Base-by-base conservation (phyloP, 169 alveolate genomes). In the Besnoitia besnoiti region DNA sequence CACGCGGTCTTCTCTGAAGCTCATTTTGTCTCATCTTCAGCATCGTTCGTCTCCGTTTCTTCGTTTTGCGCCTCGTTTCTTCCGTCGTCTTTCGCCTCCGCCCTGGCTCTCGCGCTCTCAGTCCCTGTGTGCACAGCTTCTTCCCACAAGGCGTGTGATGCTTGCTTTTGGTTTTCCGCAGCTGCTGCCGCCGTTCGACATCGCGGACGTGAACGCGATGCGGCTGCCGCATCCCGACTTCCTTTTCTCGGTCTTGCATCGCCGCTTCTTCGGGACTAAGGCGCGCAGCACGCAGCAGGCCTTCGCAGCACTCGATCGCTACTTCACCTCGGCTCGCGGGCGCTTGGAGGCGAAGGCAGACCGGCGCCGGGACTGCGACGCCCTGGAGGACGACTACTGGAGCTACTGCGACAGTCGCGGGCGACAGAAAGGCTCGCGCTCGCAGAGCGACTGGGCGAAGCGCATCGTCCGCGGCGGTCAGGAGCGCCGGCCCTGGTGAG, bases 221-320 rank as follows among this genome's bases (percentile, higher is more conserved):
- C 89, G 89, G 40, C 89, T 82, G 75, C 89, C 47, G 3, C 89
- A 82, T 47, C 89, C 89, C n/a, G 89, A 82, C 75, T 21, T 46
- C 16, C 42, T 82, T 16, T 82, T 82, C 51, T 40, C 51, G 24
- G 89, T 46, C 37, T 42, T 82, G 46, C 51, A 82, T n/a, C 40
- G 73, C 16, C 89, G 51, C 21, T 47, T 82, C 75, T 82, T 82
- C 51, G 89, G 89, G 4, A 21, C 42, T 5, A 82, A 82, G 89
- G 55, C 89, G 30, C 67, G 33, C 14, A 82, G 73, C 44, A 35
- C 89, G 37, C 89, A 82, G 73, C 89, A 82, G 46, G 89, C 89
- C 40, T 82, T 82, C 27, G 89, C 89, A 0, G 89, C 42, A 3
- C 44, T 82, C 44, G 89, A 82, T 40, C 47, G 89, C 24, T 21